phyloP scores from a whole-genome alignment of 2,329 filamentous ascomycete species.

The Fusarium sp. region DNA sequence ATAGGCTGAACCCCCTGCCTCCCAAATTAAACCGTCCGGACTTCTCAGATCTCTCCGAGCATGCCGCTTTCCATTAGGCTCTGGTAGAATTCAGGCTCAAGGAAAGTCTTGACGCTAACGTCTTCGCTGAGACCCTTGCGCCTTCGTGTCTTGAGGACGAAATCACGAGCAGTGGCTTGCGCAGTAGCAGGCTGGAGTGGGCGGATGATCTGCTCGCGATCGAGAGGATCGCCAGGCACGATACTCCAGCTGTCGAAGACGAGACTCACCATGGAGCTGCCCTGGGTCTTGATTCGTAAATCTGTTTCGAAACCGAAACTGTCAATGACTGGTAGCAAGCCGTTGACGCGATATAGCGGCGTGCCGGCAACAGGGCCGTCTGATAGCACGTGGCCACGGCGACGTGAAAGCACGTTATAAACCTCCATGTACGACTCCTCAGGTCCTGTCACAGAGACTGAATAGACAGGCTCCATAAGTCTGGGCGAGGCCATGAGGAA shows the following conservation, averaged over 20 bases:
- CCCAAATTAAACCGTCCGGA: slow-evolving; percentile 10
- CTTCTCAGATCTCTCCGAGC: slow-evolving; percentile 67
- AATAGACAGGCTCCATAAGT: slow-evolving; percentile 96
- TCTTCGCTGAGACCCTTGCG: slow-evolving; percentile 96
- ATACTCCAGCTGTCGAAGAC: slow-evolving; percentile 98
- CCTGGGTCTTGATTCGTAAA: slow-evolving; percentile 94
- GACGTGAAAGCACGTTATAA: slow-evolving; percentile 90
- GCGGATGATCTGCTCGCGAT: slow-evolving; percentile 83
- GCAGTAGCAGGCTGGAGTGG: slow-evolving; percentile 89
- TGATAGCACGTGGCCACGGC: slow-evolving; percentile 92
- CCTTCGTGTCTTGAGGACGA: slow-evolving; percentile 93
- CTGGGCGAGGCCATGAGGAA: slow-evolving; percentile 97
- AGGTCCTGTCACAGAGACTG: slow-evolving; percentile 91
- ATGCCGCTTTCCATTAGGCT: slow-evolving; percentile 90
- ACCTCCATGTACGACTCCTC: slow-evolving; percentile 88
- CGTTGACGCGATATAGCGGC: slow-evolving; percentile 90
- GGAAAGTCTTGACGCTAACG: slow-evolving; percentile 93
- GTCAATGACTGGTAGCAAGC: slow-evolving; percentile 94
- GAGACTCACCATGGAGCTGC: slow-evolving; percentile 87
- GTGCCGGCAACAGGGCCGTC: slow-evolving; percentile 95
- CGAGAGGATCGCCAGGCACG: slow-evolving; percentile 94
- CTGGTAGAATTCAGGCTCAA: slow-evolving; percentile 93
- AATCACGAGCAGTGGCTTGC: slow-evolving; percentile 92
- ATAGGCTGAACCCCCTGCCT: slow-evolving; percentile 6
- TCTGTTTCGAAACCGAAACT: slow-evolving; percentile 99